Evolutionary conservation across 1,284 basidiomycete species (phyloP), one percentile per base, ranked within the genome.

Genomic region (Puccinia coronata): DNA sequence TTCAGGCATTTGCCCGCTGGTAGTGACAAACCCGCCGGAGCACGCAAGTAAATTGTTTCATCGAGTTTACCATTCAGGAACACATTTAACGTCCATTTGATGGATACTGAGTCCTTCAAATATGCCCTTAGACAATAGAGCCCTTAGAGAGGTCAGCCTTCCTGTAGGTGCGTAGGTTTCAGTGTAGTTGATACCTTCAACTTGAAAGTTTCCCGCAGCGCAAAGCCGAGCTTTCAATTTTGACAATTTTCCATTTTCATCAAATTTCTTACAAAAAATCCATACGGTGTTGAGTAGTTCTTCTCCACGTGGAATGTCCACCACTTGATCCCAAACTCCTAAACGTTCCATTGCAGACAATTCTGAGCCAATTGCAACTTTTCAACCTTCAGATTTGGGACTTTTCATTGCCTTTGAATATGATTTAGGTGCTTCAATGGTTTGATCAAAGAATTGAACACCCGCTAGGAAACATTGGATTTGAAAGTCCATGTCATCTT

Each of bases 161-260:
- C 69, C 69, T 9, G 69, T 71, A 5, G 69, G 69, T 20, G 41
- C 16, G 28, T 23, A 71, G 18, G 69, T 71, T 49, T 71, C 11
- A 11, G 23, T 5, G 31, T 43, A 71, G 47, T 71, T 43, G 34
- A 71, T 5, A 6, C 47, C 47, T n/a, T 41, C 12, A 25, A 49
- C 31, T 71, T 71, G 69, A 8, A 51, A 49, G 49, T 41, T 41
- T 8, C 72, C 51, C 18, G 49, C 47, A 9, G 49, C 51, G 36
- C 63, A 67, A 20, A 67, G 34, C 28, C 63, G 63, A n/a, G n/a
- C n/a, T n/a, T n/a, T n/a, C n/a, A n/a, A n/a, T n/a, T n/a, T n/a
- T n/a, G n/a, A n/a, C n/a, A n/a, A n/a, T n/a, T n/a, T n/a, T n/a
- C n/a, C n/a, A n/a, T n/a, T n/a, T n/a, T n/a, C n/a, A n/a, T n/a